Evolutionary conservation across 2,329 filamentous ascomycete genomes (phyloP).

Genomic region (Paecilomyces variotii): DNA sequence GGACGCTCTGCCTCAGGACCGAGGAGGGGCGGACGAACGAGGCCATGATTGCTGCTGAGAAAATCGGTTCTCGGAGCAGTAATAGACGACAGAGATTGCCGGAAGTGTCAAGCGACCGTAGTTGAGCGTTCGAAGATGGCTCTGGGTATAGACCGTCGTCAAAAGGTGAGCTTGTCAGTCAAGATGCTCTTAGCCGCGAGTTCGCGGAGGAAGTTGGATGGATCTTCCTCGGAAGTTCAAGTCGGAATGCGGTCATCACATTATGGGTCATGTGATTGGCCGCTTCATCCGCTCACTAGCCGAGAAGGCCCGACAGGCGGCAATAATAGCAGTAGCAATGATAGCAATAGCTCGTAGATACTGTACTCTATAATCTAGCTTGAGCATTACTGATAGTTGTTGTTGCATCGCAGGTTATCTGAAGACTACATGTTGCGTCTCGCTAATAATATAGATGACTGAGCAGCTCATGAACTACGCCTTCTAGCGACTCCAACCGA

Average conservation of each 20-base stretch:
- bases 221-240: constrained; percentile 30
- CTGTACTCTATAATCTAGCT: background rate
- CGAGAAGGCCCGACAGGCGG: constrained; percentile 28
- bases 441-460: background rate
- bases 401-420: background rate
- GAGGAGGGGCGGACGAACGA: constrained; percentile 33
- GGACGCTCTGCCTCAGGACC: constrained; percentile 27
- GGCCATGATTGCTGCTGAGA: constrained; percentile 21
- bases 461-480: background rate
- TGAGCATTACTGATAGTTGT: too few relatives aligned
- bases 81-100: background rate
- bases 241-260: constrained; percentile 33
- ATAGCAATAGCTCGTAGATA: background rate
- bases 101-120: background rate
- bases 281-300: constrained; percentile 22
- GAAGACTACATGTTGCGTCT: background rate
- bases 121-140: background rate
- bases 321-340: background rate
- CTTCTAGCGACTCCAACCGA: background rate
- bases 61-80: background rate
- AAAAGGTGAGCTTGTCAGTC: background rate
- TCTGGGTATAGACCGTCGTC: background rate
- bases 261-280: constrained; percentile 29
- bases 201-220: constrained; percentile 21
- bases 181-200: background rate